Conservation (phyloP, 495 filamentous ascomycete genomes). For the Penicillium mononematosum region DNA sequence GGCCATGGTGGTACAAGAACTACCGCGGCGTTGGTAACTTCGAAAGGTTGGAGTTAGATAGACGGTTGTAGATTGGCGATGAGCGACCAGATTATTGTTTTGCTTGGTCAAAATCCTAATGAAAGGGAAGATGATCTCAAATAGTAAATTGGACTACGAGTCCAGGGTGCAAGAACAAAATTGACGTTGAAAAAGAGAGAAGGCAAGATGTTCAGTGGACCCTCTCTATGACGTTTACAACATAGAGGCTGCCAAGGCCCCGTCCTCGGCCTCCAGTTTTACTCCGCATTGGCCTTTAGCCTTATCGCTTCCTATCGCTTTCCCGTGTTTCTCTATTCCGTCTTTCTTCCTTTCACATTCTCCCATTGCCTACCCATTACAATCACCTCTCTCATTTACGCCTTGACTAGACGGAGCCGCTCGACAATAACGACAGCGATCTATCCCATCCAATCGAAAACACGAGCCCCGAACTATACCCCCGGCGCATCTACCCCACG, state of each 20-base stretch:
- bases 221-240: constrained; percentile 32
- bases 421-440: neutral
- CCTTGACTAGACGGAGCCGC: neutral
- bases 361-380: constrained; percentile 3
- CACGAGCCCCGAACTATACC: neutral
- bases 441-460: neutral
- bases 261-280: constrained; percentile 14
- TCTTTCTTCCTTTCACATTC: neutral
- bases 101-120: neutral
- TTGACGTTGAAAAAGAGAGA: constrained; percentile 4
- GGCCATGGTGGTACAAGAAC: constrained; percentile 24
- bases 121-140: neutral
- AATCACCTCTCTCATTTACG: neutral
- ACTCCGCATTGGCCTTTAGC: constrained; percentile 27
- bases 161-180: neutral
- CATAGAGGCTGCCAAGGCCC: constrained; percentile 24
- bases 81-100: neutral
- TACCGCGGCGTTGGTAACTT: constrained; percentile 1
- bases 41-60: neutral
- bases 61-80: constrained; percentile 1
- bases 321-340: neutral
- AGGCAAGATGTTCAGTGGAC: constrained; percentile 18
- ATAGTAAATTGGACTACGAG: neutral
- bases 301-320: constrained; percentile 21
- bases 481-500: constrained; percentile 23